Base-by-base conservation (phyloP, 2,329 filamentous ascomycete genomes). In the Talaromyces sp. region DNA sequence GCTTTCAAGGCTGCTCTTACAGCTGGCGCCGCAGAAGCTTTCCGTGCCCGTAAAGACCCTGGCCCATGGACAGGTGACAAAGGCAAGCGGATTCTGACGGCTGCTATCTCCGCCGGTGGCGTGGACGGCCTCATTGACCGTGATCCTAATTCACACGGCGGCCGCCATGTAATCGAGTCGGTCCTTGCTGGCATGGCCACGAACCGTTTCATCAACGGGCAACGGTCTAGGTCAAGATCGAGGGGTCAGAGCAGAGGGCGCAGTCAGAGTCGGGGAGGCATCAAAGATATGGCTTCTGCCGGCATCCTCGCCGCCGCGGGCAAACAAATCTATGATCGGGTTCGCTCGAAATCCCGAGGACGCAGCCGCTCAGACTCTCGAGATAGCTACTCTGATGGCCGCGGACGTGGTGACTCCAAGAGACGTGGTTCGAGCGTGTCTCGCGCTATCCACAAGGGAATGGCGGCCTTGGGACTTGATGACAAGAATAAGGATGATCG, bases 41-140 rank as follows among this genome's bases (percentile, higher is more conserved):
- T 96, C 81, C 88, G 91, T 63, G 88, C 92, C 60, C 88, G 92
- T 72, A 96, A 93, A 69, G 89, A 94, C 64, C 89, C 91, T 2
- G 93, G 93, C 58, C 85, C 88, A 50, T 97, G 92, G 92, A 89
- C 88, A 64, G 93, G 92, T 41, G 89, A 90, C 64, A 97, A 97
- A 77, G 91, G 92, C 65, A 94, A 92, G 79, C 91, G 93, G 57
- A 85, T 97, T 62, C 83, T 96, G 54, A 97, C 93, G 24, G 92
- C 92, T 54, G 93, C 93, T 38, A 75, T 87, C 27, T 89, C 91
- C 75, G 92, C 93, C 62, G 93, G 90, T 66, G 90, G 91, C 61
- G 89, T 96, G 63, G 91, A 97, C 73, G 86, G 87, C 9, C 83
- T 92, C 48, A 80, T 88, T 60, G 85, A 87, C 65, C 80, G 80